phyloP scores from a whole-genome alignment of 2,329 filamentous ascomycete species.

The Aspergillus aculeatinus region DNA sequence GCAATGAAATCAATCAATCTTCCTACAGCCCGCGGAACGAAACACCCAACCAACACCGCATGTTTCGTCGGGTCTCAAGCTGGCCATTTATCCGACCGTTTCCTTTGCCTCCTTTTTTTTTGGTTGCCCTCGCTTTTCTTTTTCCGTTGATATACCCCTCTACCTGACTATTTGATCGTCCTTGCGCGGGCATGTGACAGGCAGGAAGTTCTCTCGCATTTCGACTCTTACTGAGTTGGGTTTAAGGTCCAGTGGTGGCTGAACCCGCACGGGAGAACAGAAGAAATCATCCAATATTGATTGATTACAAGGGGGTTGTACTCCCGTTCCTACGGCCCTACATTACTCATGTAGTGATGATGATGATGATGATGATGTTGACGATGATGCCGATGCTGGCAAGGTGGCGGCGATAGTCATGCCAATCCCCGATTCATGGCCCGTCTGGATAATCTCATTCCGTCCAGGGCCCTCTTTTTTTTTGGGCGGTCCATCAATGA shows the following conservation, averaged over 20 bases:
- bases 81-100: background rate
- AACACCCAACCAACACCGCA: background rate
- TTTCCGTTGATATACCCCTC: background rate
- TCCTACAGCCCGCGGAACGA: background rate
- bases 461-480: background rate
- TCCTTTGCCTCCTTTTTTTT: background rate
- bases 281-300: constrained; percentile 8
- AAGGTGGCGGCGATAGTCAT: background rate
- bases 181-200: constrained; percentile 11
- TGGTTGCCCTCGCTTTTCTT: too few relatives aligned
- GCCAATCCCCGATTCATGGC: background rate
- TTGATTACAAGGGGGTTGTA: background rate
- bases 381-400: background rate
- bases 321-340: background rate
- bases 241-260: constrained; percentile 7
- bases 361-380: too few relatives aligned
- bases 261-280: background rate
- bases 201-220: constrained; percentile 6
- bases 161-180: constrained; percentile 4
- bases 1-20: background rate
- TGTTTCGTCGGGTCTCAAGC: constrained; percentile 12
- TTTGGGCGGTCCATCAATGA: too few relatives aligned
- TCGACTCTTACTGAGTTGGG: constrained; percentile 10
- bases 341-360: too few relatives aligned
- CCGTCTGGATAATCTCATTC: background rate